Conservation (phyloP, 495 filamentous ascomycete genomes). For the Evernia prunastri region DNA sequence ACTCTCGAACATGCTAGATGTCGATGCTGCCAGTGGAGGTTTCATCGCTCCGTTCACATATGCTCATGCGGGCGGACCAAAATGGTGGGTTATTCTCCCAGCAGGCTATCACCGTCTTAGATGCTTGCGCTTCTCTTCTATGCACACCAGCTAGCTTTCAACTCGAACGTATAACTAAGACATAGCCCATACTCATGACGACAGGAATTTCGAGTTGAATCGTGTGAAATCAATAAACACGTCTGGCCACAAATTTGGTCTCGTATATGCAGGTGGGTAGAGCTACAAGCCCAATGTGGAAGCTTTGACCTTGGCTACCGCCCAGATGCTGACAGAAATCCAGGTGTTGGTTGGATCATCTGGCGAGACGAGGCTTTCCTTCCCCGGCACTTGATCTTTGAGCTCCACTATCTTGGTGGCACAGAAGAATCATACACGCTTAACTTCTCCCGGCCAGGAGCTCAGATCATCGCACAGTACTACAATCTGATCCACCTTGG, state of each 20-base stretch:
- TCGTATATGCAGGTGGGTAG: constrained; percentile 51
- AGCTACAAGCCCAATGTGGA: background rate
- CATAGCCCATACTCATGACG: background rate
- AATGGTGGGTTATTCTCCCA: constrained; percentile 42
- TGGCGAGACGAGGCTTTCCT: constrained; percentile 64
- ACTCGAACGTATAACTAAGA: background rate
- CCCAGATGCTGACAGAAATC: constrained; percentile 20
- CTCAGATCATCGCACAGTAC: constrained; percentile 68
- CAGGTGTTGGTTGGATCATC: constrained; percentile 64
- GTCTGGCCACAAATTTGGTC: constrained; percentile 69
- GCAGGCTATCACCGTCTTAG: background rate
- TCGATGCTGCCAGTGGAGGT: constrained; percentile 66
- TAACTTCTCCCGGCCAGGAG: constrained; percentile 69
- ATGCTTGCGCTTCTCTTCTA: background rate
- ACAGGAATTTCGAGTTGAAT: constrained; percentile 61
- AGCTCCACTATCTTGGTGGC: constrained; percentile 69
- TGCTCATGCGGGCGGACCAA: constrained; percentile 50
- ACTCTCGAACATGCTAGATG: no score
- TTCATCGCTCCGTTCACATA: constrained; percentile 70
- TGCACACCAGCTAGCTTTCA: background rate
- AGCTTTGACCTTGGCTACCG: constrained; percentile 42
- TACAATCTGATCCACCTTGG: constrained; percentile 73
- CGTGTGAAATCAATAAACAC: constrained; percentile 70
- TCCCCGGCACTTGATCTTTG: constrained; percentile 65
- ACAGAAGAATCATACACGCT: constrained; percentile 68